Conservation (phyloP, 2,329 filamentous ascomycete species). For the Monosporascus sp. region DNA sequence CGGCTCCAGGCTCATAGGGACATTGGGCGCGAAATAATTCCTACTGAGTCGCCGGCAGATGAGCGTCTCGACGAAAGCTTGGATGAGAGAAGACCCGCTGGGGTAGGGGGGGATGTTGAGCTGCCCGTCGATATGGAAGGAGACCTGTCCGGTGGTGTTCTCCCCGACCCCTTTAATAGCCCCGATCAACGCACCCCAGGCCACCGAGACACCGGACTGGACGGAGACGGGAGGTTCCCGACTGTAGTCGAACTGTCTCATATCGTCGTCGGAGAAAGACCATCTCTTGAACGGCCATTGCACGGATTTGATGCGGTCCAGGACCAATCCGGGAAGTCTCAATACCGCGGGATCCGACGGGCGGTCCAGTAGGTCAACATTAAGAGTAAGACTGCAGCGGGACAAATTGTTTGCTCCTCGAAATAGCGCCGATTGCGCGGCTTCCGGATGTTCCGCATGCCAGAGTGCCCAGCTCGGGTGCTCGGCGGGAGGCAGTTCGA, state of each 20-base stretch:
- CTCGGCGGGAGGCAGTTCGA: not conserved
- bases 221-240: not conserved
- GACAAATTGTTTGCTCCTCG: not conserved
- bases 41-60: not conserved
- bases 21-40: not conserved
- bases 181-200: not conserved
- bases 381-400: not conserved
- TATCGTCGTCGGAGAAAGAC: conserved; percentile 1
- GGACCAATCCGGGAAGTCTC: not conserved
- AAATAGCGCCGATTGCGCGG: not conserved
- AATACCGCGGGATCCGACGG: not conserved
- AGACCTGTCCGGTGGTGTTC: not conserved
- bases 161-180: not conserved
- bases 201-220: not conserved
- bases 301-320: not conserved
- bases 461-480: conserved; percentile 2
- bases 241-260: conserved; percentile 2
- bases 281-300: conserved; percentile 4
- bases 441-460: conserved; percentile 1
- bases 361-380: not conserved
- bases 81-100: not conserved
- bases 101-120: not conserved
- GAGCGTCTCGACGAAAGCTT: conserved; percentile 3
- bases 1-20: not conserved
- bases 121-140: not conserved